Conservation (phyloP, 768 basidiomycete species). For the Amanita brunnescens region DNA sequence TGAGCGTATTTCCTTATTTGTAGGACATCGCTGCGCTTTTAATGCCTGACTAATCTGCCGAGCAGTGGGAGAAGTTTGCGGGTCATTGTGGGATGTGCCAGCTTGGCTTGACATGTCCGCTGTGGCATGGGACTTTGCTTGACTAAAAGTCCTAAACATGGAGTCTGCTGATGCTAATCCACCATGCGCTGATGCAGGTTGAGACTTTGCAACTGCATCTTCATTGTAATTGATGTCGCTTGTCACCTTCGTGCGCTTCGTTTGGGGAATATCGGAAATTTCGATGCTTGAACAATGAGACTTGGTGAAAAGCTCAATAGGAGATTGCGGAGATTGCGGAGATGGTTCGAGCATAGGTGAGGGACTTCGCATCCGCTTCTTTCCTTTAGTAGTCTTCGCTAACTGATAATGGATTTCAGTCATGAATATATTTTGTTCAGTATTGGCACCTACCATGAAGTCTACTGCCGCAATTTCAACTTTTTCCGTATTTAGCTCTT, state of each 20-base stretch:
- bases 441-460: background rate
- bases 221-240: background rate
- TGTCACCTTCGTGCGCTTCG: background rate
- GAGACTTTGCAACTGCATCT: background rate
- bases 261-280: background rate
- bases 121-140: background rate
- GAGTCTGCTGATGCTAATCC: background rate
- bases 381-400: background rate
- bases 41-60: background rate
- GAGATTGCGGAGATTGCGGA: background rate
- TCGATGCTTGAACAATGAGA: background rate
- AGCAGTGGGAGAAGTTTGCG: background rate
- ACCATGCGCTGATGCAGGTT: background rate
- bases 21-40: background rate
- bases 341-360: background rate
- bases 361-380: background rate
- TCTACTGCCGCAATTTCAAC: background rate
- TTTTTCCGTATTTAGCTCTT: background rate
- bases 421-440: background rate
- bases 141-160: too few relatives aligned
- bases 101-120: background rate
- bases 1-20: constrained; percentile 1
- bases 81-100: background rate
- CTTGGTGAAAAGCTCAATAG: too few relatives aligned
- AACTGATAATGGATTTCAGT: background rate